Evolutionary conservation across 2,329 filamentous ascomycete species (phyloP).

Genomic region (Plectosphaerella plurivora): DNA sequence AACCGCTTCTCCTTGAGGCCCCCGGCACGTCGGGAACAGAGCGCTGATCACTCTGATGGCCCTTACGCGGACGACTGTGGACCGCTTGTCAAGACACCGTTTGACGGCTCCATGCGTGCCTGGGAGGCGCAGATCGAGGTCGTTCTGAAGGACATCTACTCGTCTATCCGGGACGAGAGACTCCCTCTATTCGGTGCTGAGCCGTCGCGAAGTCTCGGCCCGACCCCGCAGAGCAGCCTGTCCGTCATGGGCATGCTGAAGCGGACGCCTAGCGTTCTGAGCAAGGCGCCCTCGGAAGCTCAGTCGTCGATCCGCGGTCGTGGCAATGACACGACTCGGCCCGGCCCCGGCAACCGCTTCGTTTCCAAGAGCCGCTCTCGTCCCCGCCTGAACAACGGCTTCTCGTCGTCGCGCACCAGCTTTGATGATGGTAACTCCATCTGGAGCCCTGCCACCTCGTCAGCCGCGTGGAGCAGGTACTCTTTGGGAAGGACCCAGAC

Average conservation of each 20-base stretch:
- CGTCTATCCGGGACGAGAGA: slow-evolving; percentile 80
- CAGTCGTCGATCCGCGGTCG: slow-evolving; percentile 67
- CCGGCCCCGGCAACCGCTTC: slow-evolving; percentile 60
- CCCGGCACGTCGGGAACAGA: slow-evolving; percentile 37
- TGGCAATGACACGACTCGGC: slow-evolving; percentile 52
- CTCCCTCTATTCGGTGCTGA: slow-evolving; percentile 78
- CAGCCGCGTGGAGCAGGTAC: slow-evolving; percentile 94
- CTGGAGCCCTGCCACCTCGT: slow-evolving; percentile 80
- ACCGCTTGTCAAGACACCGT: slow-evolving; percentile 72
- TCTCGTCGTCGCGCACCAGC: slow-evolving; percentile 89
- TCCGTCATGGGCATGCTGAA: slow-evolving; percentile 75
- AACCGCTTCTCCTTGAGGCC: slow-evolving; percentile 48
- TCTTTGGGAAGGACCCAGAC: slow-evolving; percentile 88
- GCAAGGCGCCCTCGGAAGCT: slow-evolving; percentile 86
- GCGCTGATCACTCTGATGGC: slow-evolving; percentile 23
- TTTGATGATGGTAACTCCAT: slow-evolving; percentile 86
- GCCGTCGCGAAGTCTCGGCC: slow-evolving; percentile 33
- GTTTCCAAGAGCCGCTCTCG: slow-evolving; percentile 81
- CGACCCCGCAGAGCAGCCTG: slow-evolving; percentile 56
- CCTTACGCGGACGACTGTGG: slow-evolving; percentile 55
- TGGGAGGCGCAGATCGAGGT: slow-evolving; percentile 89
- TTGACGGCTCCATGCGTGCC: slow-evolving; percentile 67
- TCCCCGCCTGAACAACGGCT: slow-evolving; percentile 69
- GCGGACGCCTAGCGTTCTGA: slow-evolving; percentile 83
- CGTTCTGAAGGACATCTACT: slow-evolving; percentile 90